Conservation (phyloP, 768 basidiomycete species). For the Mycena indigotica region DNA sequence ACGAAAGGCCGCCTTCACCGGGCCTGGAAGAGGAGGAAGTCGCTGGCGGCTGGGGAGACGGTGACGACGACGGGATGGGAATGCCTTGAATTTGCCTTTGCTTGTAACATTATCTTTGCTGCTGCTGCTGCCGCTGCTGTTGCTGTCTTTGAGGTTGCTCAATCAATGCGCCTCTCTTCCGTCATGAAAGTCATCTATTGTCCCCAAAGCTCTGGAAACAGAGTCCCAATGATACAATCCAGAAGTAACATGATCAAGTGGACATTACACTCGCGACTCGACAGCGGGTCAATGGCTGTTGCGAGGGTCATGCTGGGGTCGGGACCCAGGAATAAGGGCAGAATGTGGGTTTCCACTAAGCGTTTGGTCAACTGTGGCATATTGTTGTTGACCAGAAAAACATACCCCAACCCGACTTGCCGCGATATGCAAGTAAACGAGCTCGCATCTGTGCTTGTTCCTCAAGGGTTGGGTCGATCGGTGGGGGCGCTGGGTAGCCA, state of each 20-base stretch:
- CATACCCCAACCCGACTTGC: conserved; percentile 21
- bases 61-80: conserved; percentile 72
- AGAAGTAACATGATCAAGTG: conserved; percentile 76
- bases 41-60: conserved; percentile 74
- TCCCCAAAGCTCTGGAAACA: conserved; percentile 74
- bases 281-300: conserved; percentile 61
- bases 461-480: conserved; percentile 73
- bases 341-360: conserved; percentile 39
- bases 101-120: neutral
- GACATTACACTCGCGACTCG: conserved; percentile 69
- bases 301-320: conserved; percentile 51
- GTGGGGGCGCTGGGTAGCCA: conserved; percentile 79
- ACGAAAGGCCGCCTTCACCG: conserved; percentile 32
- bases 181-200: neutral
- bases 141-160: conserved; percentile 2
- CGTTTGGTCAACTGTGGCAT: too few relatives aligned
- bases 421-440: conserved; percentile 36
- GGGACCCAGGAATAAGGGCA: conserved; percentile 58
- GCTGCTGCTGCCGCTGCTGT: conserved; percentile 25
- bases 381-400: too few relatives aligned
- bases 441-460: conserved; percentile 68
- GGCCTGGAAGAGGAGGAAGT: conserved; percentile 60
- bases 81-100: conserved; percentile 47
- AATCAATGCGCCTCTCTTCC: neutral
- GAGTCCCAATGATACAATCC: conserved; percentile 65